Conservation (phyloP, 257 asterid species). For the Solanum dulcamara region DNA sequence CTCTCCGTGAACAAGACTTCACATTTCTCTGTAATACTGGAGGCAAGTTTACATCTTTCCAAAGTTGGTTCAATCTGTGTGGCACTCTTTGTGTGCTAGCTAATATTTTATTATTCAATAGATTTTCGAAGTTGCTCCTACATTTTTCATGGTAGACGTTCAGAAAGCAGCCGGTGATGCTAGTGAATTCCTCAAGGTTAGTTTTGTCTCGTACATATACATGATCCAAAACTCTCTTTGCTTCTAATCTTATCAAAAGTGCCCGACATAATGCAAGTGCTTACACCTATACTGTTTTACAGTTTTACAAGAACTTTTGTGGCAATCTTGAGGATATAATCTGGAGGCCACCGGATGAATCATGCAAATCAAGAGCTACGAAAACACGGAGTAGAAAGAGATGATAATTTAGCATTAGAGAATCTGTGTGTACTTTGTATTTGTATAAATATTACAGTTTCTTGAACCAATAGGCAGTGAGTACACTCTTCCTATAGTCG, state of each 20-base stretch:
- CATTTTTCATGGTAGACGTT: conserved; percentile 90
- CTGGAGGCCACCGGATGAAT: conserved; percentile 71
- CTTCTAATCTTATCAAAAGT: background rate
- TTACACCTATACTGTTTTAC: conserved; percentile 7
- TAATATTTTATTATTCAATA: conserved; percentile 11
- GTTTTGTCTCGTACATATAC: background rate
- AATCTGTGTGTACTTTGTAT: background rate
- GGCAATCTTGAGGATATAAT: conserved; percentile 79
- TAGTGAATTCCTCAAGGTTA: conserved; percentile 50
- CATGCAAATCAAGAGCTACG: conserved; percentile 37
- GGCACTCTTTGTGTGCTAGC: background rate
- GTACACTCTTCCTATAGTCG: background rate
- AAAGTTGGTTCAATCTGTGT: background rate
- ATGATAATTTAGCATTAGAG: conserved; percentile 6
- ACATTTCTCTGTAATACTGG: conserved; percentile 85
- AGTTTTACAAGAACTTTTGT: conserved; percentile 89
- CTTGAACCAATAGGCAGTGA: background rate
- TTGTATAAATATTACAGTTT: background rate
- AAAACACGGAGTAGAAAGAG: conserved; percentile 45
- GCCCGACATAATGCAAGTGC: background rate
- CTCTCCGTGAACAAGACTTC: conserved; percentile 66
- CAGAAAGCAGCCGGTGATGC: conserved; percentile 90
- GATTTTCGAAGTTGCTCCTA: conserved; percentile 83
- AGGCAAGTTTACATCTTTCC: conserved; percentile 30
- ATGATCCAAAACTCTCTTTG: background rate